Base-by-base conservation (phyloP, 176 grass and related monocot genomes). In the Musa acuminata region DNA sequence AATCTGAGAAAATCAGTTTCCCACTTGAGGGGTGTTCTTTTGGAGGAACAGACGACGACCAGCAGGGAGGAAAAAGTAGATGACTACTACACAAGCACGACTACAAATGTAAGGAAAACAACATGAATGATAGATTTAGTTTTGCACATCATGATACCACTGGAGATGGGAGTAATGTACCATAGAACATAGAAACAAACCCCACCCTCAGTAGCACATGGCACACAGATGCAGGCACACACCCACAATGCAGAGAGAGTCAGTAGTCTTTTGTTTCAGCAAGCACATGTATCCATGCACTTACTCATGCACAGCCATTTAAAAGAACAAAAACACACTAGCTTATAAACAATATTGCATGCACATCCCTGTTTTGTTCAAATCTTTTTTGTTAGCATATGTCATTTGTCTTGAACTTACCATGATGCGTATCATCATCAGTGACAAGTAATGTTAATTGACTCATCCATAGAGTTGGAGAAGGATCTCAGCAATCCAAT, bases 401-500 rank as follows among this genome's bases (percentile, higher is more conserved):
- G 35, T 4, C 35, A 6, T 43, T 16, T 67, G 23, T 27, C 64
- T 14, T 35, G 11, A 8, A 35, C 26, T 67, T 14, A 13, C 23
- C 16, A 35, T 26, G 64, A 29, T 43, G 35, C 5, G 35, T 4
- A 43, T 43, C 35, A 43, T 43, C 35, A 43, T 43, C 3, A 43
- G 35, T 4, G 35, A 43, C 35, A 43, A 35, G 16, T 29, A 67
- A 29, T 29, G 25, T 8, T 67, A 67, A 67, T 10, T 67, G 25
- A 35, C 29, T 67, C 64, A 43, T 67, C 26, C 25, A 35, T 67
- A 8, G 24, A 22, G 60, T 67, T 29, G 26, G 16, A 35, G 26
- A 67, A 67, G 64, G 26, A 67, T 67, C 13, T 14, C 10, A 35
- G 64, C 64, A 67, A 67, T 26, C 26, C 25, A 67, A 67, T 67